phyloP scores from a whole-genome alignment of 2,329 filamentous ascomycete genomes.

The Alternaria consortialis region DNA sequence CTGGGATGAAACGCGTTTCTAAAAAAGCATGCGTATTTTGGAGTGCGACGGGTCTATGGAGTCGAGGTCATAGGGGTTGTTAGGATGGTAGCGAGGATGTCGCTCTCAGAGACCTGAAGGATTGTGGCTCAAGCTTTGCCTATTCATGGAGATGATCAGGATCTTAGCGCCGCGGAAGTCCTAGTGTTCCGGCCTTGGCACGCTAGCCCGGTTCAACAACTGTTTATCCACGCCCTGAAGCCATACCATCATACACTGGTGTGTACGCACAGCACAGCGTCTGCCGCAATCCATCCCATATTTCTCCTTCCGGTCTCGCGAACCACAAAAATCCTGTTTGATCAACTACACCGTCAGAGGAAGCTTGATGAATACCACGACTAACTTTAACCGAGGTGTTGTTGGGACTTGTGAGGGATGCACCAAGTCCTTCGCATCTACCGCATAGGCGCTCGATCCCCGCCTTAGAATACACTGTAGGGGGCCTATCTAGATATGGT shows the following conservation, averaged over 20 bases:
- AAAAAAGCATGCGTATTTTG: conserved; percentile 7
- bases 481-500: background rate
- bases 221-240: background rate
- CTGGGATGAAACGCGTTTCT: conserved; percentile 9
- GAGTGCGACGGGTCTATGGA: background rate
- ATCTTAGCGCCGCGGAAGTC: conserved; percentile 7
- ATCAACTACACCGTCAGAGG: background rate
- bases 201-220: conserved; percentile 11
- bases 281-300: background rate
- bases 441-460: background rate
- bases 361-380: background rate
- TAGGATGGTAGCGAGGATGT: background rate
- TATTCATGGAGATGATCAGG: background rate
- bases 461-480: background rate
- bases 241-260: background rate
- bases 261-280: background rate
- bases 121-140: conserved; percentile 4
- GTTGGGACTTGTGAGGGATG: background rate
- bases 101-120: background rate
- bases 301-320: background rate
- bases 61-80: background rate
- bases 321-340: background rate
- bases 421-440: background rate
- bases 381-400: background rate
- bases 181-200: conserved; percentile 3